These are phyloP conservation scores for Piromyces finnis DNA, from an alignment of 192 early-diverging fungal genomes.

Conservation along the genomic window DNA sequence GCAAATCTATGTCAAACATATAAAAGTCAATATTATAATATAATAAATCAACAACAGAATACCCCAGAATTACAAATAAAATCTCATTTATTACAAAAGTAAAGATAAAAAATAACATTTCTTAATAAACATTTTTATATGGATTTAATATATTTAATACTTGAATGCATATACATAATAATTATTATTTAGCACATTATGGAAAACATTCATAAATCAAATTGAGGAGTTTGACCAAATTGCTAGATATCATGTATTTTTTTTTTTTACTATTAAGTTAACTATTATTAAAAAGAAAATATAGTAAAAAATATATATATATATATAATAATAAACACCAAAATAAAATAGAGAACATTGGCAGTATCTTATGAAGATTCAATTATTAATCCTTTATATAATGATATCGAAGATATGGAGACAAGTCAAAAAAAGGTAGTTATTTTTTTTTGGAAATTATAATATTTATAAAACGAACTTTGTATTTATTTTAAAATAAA, in stretches of 20 bases:
- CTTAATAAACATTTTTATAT: no score
- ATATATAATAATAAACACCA: no score
- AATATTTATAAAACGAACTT: no score
- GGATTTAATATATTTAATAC: no score
- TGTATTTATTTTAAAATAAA: no score
- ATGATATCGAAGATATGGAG: not conserved
- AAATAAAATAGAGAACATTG: not conserved
- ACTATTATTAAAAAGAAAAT: not conserved
- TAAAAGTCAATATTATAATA: not conserved
- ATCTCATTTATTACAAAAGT: not conserved
- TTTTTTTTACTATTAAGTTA: not conserved
- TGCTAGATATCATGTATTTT: not conserved
- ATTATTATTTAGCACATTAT: not conserved
- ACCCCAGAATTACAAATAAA: not conserved
- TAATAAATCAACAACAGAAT: not conserved
- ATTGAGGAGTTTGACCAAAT: not conserved
- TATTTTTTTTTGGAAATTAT: no score
- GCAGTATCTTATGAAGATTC: not conserved
- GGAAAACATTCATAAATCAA: not conserved
- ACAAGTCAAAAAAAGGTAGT: not conserved
- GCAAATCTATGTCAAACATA: not conserved
- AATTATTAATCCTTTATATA: not conserved
- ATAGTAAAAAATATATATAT: not conserved
- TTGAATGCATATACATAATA: no score
- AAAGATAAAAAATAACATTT: not conserved